phyloP scores from a whole-genome alignment of 148 eudicot genomes.

The Spergularia bocconei region DNA sequence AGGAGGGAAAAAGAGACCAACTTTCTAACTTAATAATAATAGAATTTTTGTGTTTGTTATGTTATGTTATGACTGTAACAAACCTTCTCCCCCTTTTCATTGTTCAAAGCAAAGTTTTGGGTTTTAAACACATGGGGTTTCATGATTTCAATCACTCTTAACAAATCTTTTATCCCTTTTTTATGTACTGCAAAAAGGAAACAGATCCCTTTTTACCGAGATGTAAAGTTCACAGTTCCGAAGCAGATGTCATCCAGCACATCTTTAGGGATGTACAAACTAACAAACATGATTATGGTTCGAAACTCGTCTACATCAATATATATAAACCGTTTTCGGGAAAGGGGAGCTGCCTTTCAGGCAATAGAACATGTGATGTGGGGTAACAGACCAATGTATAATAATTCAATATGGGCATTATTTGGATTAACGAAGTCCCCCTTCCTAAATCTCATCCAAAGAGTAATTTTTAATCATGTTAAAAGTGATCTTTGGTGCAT shows the following conservation, averaged over 20 bases:
- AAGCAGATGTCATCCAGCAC: too few species aligned
- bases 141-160: conserved; percentile 28
- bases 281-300: too few species aligned
- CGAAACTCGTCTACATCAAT: too few species aligned
- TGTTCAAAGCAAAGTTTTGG: conserved; percentile 15
- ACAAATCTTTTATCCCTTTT: neutral
- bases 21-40: neutral
- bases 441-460: neutral
- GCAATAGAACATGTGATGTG: conserved; percentile 48
- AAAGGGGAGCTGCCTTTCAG: too few species aligned
- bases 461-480: neutral
- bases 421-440: conserved; percentile 28
- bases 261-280: too few species aligned
- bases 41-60: neutral
- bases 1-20: neutral
- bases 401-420: conserved; percentile 36
- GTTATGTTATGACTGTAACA: conserved; percentile 24
- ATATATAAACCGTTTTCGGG: neutral
- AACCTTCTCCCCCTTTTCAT: conserved; percentile 29
- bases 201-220: conserved; percentile 27
- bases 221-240: conserved; percentile 14
- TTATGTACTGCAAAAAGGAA: conserved; percentile 24
- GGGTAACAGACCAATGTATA: conserved; percentile 33
- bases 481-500: conserved; percentile 2
- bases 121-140: conserved; percentile 19